Evolutionary conservation across 805 yeast species (phyloP).

Genomic region (Kodamaea kaohsiungensis): DNA sequence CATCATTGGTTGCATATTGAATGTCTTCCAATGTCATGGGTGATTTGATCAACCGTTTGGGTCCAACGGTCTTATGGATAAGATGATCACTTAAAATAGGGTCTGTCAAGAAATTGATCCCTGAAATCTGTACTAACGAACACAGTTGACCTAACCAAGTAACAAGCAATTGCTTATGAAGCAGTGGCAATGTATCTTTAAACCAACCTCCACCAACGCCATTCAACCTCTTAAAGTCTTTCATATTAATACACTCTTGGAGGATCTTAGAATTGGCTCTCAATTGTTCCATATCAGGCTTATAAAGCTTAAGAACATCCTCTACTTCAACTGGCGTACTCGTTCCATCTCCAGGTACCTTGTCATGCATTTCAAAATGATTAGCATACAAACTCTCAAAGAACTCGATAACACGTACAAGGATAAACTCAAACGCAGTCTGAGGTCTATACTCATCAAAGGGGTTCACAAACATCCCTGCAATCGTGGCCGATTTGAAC

Average conservation of each 20-base stretch:
- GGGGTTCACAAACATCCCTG: slow-evolving; percentile 88
- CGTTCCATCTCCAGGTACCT: slow-evolving; percentile 49
- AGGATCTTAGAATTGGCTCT: slow-evolving; percentile 34
- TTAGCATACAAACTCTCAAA: slow-evolving; percentile 54
- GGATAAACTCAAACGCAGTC: slow-evolving; percentile 80
- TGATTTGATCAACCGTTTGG: slow-evolving; percentile 76
- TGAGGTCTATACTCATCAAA: slow-evolving; percentile 88
- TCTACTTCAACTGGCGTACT: slow-evolving; percentile 40
- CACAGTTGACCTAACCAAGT: slow-evolving; percentile 97
- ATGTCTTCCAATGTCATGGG: slow-evolving; percentile 68
- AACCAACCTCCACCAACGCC: neutral
- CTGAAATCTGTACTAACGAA: slow-evolving; percentile 67
- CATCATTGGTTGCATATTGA: slow-evolving; percentile 49
- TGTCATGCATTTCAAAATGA: slow-evolving; percentile 36
- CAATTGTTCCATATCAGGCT: slow-evolving; percentile 55
- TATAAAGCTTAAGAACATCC: slow-evolving; percentile 55
- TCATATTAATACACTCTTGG: slow-evolving; percentile 24
- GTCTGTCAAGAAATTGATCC: slow-evolving; percentile 79
- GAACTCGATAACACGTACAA: slow-evolving; percentile 70
- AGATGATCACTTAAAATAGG: slow-evolving; percentile 74
- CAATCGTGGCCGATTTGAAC: slow-evolving; percentile 45
- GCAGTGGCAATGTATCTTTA: neutral
- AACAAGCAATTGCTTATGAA: slow-evolving; percentile 52
- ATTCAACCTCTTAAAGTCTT: slow-evolving; percentile 19
- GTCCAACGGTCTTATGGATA: slow-evolving; percentile 68